Percentiles rank a stretch among this genome's conserved stretches.
phyloP scores from a whole-genome alignment of 257 asterid species.

The Nicotiana undulata region DNA sequence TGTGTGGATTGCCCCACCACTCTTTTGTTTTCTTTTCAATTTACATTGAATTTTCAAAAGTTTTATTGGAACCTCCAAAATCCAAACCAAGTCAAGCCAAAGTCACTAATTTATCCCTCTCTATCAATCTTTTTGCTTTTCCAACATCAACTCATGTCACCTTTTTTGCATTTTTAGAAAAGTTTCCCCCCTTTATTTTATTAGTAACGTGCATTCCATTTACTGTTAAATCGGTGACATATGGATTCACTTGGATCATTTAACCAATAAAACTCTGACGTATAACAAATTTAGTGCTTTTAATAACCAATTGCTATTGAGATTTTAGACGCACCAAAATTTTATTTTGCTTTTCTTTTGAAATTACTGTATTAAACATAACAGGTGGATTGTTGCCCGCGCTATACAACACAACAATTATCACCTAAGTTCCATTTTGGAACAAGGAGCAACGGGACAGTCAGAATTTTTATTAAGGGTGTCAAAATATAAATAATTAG shows the following conservation, averaged over 20 bases:
- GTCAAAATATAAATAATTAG: no score
- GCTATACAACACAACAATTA: neutral
- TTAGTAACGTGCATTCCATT: neutral
- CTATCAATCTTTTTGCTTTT: slow-evolving; percentile 18
- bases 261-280: neutral
- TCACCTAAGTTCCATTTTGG: neutral
- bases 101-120: neutral
- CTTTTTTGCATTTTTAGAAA: neutral
- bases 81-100: neutral
- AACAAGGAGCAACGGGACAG: neutral
- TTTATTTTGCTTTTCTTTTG: neutral
- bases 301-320: neutral
- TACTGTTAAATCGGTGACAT: neutral
- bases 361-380: neutral
- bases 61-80: neutral
- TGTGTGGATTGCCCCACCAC: slow-evolving; percentile 17
- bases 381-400: neutral
- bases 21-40: neutral
- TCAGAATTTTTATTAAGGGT: no score
- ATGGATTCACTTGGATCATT: neutral
- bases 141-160: slow-evolving; percentile 24
- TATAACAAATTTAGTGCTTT: neutral
- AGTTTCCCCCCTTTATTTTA: neutral
- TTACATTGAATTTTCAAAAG: slow-evolving; percentile 21
- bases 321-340: neutral